Evolutionary conservation across 305 asterid genomes (phyloP).

Genomic region (Plantago rigida): DNA sequence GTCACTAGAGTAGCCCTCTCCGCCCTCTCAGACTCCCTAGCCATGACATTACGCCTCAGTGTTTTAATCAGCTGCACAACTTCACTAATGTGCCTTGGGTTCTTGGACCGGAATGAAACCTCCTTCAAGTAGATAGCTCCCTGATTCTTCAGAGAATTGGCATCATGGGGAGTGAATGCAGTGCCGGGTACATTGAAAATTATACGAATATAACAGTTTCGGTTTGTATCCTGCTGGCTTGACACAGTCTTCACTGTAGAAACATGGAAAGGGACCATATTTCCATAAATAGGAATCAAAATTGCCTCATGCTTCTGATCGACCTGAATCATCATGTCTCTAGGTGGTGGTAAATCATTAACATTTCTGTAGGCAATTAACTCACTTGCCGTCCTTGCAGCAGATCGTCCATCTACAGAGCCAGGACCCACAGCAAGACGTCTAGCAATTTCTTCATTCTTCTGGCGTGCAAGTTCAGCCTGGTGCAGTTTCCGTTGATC

Average conservation of each 20-base stretch:
- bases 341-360: constrained; percentile 58
- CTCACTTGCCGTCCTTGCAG: constrained; percentile 40
- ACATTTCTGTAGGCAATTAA: constrained; percentile 56
- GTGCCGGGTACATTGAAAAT: constrained; percentile 74
- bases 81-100: constrained; percentile 68
- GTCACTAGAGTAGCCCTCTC: constrained; percentile 68
- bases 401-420: constrained; percentile 27
- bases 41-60: constrained; percentile 46
- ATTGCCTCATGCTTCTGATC: constrained; percentile 73
- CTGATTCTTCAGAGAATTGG: constrained; percentile 48
- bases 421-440: constrained; percentile 48
- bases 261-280: constrained; percentile 70
- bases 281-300: constrained; percentile 59
- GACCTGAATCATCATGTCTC: constrained; percentile 62
- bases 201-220: constrained; percentile 57
- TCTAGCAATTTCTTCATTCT: constrained; percentile 58
- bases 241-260: constrained; percentile 62
- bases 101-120: constrained; percentile 63
- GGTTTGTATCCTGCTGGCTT: constrained; percentile 64
- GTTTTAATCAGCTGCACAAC: constrained; percentile 61
- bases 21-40: constrained; percentile 74
- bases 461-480: constrained; percentile 63
- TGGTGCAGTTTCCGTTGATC: constrained; percentile 61
- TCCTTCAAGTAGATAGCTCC: constrained; percentile 57
- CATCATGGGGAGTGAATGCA: constrained; percentile 58